Evolutionary conservation across 1,284 basidiomycete genomes (phyloP).

Genomic region (Fomitopsis schrenkii): DNA sequence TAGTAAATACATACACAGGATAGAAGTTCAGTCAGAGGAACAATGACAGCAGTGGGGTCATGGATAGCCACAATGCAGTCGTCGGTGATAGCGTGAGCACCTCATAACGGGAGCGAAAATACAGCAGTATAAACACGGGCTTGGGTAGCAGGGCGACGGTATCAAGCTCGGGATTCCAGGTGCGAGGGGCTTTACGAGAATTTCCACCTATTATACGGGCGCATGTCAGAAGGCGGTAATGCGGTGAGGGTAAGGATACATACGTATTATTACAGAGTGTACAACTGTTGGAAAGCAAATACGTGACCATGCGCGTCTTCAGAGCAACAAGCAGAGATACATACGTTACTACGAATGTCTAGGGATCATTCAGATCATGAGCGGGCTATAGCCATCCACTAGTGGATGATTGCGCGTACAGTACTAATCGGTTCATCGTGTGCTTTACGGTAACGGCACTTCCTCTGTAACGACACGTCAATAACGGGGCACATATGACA

Average conservation of each 20-base stretch:
- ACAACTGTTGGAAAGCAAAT: constrained; percentile 34
- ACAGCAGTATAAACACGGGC: neutral
- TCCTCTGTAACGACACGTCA: constrained; percentile 44
- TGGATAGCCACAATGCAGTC: neutral
- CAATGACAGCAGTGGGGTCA: neutral
- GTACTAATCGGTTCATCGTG: constrained; percentile 95
- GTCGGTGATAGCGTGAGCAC: too few species aligned
- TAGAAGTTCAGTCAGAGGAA: neutral
- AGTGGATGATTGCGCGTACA: constrained; percentile 39
- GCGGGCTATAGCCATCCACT: constrained; percentile 10
- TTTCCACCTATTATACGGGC: constrained; percentile 44
- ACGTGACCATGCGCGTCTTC: constrained; percentile 2
- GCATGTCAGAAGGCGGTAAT: too few species aligned
- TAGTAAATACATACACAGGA: neutral
- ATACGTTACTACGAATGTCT: constrained; percentile 34
- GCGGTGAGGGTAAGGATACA: too few species aligned
- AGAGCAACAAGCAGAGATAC: constrained; percentile 3
- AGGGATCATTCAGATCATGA: neutral
- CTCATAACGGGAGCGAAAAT: neutral
- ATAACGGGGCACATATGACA: neutral
- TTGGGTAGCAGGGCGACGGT: neutral
- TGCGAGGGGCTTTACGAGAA: constrained; percentile 45
- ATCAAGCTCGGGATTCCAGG: neutral
- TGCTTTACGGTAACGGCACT: constrained; percentile 91
- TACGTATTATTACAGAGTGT: constrained; percentile 51